Evolutionary conservation across 2,329 filamentous ascomycete genomes (phyloP), one percentile per base, ranked within the genome.

Genomic region (Monosporascus cannonballus): DNA sequence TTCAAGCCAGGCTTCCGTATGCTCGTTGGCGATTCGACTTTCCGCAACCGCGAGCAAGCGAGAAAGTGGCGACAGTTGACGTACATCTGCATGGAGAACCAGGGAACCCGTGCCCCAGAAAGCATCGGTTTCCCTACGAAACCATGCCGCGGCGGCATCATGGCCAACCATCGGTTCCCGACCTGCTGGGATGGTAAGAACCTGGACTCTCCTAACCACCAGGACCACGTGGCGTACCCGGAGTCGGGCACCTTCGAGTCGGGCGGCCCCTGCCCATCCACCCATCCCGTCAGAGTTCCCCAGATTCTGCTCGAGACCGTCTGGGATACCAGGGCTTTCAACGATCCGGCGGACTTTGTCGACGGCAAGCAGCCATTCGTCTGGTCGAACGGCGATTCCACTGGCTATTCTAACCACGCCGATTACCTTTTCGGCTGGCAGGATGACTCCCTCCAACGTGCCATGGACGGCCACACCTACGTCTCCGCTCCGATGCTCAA

Each of bases 151-250:
- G 73, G 73, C 37, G 74, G 74, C 18, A 76, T 77, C 52, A 71
- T 73, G 50, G 69, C 71, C 42, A 76, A 75, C 56, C 71, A 76
- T 45, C 69, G 70, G 11, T 77, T 76, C 64, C 74, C 74, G 0
- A 76, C 73, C n/a, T 81, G 78, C 69, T 81, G 79, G 79, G 71
- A 82, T 51, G 79, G 79, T 18, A 68, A 69, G 48, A 71, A 79
- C 56, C 57, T 76, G 45, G 76, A 80, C 60, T 69, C 71, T 15
- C 54, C 69, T 0, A 71, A 80, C 64, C 76, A 80, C 64, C 71
- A 71, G 51, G 75, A 67, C 47, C 79, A 82, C 60, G 70, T 81
- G 54, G 67, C 72, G 4, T 81, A 80, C 56, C 78, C 78, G 3
- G 67, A 54, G 56, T 66, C 47, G 9, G 72, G 69, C 0, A 71